Conservation (phyloP, 2,329 filamentous ascomycete species). For the Clarireedia paspali region DNA sequence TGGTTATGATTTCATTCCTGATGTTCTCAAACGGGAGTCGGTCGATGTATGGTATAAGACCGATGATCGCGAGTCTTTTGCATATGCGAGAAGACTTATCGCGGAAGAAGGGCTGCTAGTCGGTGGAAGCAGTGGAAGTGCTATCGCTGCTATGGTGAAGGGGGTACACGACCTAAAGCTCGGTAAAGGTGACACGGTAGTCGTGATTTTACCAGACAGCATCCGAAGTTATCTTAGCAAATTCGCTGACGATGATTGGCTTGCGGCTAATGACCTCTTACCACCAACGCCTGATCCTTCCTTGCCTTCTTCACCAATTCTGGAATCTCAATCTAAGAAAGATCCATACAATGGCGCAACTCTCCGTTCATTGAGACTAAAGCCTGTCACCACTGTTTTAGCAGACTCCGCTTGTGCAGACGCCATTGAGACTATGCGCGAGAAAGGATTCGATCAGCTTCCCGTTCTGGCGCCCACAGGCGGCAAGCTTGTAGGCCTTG, state of each 20-base stretch:
- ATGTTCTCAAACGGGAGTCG: conserved; percentile 72
- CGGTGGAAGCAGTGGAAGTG: conserved; percentile 88
- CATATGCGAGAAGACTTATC: conserved; percentile 82
- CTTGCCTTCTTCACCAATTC: conserved; percentile 32
- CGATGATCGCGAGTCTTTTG: conserved; percentile 83
- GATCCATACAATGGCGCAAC: conserved; percentile 75
- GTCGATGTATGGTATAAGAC: conserved; percentile 99
- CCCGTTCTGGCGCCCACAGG: conserved; percentile 70
- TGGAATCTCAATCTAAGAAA: conserved; percentile 32
- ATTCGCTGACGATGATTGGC: conserved; percentile 98
- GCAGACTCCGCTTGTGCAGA: conserved; percentile 67
- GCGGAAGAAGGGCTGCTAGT: conserved; percentile 90
- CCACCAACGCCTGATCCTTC: conserved; percentile 47
- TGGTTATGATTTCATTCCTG: conserved; percentile 95
- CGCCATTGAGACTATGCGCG: conserved; percentile 95
- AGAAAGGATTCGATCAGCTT: conserved; percentile 96
- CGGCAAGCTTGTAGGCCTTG: conserved; percentile 75
- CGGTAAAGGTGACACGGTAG: conserved; percentile 76
- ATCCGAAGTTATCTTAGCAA: conserved; percentile 97
- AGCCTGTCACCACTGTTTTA: conserved; percentile 83
- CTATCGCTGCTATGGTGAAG: conserved; percentile 72
- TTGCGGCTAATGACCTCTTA: conserved; percentile 90
- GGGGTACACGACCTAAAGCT: conserved; percentile 72
- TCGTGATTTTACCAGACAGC: conserved; percentile 89
- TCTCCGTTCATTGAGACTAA: conserved; percentile 75